These are phyloP conservation scores for Glebionis coronaria DNA, from an alignment of 129 eudicot species.

Conservation along the genomic window DNA sequence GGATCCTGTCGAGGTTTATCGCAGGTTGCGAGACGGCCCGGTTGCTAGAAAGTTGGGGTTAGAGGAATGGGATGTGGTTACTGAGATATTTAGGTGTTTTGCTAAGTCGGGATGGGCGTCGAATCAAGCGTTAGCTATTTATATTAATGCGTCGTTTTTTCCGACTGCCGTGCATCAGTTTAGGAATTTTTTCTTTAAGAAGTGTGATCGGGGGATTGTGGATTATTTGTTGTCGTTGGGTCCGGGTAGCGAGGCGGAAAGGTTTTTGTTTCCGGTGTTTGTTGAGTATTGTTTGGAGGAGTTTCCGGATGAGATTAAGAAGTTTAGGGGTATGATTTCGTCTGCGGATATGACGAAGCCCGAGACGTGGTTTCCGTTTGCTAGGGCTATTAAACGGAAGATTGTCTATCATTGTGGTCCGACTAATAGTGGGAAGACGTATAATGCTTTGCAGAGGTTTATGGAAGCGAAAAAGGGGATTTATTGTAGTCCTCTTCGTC, in stretches of 20 bases:
- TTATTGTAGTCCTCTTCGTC: conserved; percentile 95
- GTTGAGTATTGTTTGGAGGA: conserved; percentile 80
- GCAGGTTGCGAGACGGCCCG: conserved; percentile 39
- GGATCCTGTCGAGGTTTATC: conserved; percentile 73
- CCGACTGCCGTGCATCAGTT: conserved; percentile 64
- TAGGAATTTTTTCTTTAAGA: conserved; percentile 45
- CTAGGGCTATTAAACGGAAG: conserved; percentile 94
- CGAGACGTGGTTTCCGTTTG: conserved; percentile 97
- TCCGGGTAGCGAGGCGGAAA: conserved; percentile 58
- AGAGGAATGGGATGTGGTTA: conserved; percentile 41
- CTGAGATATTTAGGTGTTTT: conserved; percentile 52
- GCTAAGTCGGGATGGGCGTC: conserved; percentile 76
- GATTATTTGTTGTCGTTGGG: conserved; percentile 57
- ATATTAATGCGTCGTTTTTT: conserved; percentile 70
- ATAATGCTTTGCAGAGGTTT: conserved; percentile 88
- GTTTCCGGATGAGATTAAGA: conserved; percentile 69
- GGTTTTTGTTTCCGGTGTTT: conserved; percentile 79
- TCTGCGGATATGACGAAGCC: conserved; percentile 91
- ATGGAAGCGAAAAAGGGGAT: conserved; percentile 92
- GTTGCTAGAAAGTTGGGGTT: conserved; percentile 18
- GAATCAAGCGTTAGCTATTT: conserved; percentile 85
- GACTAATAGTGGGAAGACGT: conserved; percentile 96
- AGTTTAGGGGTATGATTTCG: conserved; percentile 65
- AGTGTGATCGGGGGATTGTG: conserved; percentile 36
- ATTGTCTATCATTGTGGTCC: conserved; percentile 97